Evolutionary conservation across 2,329 filamentous ascomycete genomes (phyloP).

Genomic region (Amauroascus niger): DNA sequence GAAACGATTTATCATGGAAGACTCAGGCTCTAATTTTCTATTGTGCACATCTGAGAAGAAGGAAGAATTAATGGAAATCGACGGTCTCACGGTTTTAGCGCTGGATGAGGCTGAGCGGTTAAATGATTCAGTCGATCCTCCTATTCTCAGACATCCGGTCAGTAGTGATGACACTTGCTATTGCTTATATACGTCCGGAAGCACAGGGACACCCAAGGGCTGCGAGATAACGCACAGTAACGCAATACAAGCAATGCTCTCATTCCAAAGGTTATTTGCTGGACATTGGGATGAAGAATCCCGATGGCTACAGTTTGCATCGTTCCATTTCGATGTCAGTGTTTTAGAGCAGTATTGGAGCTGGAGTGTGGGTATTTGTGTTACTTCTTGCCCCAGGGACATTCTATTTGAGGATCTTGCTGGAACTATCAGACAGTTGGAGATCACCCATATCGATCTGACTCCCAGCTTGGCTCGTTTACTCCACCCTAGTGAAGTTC

Average conservation of each 20-base stretch:
- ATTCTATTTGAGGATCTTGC: slow-evolving; percentile 75
- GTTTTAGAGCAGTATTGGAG: slow-evolving; percentile 93
- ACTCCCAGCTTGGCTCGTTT: slow-evolving; percentile 79
- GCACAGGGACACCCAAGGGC: slow-evolving; percentile 76
- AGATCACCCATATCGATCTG: slow-evolving; percentile 83
- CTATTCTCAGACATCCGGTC: slow-evolving; percentile 28
- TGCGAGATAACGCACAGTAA: slow-evolving; percentile 85
- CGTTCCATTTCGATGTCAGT: slow-evolving; percentile 89
- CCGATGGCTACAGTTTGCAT: slow-evolving; percentile 85
- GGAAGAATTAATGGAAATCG: slow-evolving; percentile 29
- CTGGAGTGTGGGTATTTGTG: slow-evolving; percentile 79
- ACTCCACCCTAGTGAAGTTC: slow-evolving; percentile 68
- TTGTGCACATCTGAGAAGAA: slow-evolving; percentile 47
- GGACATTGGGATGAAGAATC: slow-evolving; percentile 64
- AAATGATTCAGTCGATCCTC: slow-evolving; percentile 26
- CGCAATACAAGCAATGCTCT: slow-evolving; percentile 76
- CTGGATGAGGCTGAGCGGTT: slow-evolving; percentile 37
- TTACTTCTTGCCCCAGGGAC: slow-evolving; percentile 73
- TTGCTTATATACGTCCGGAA: slow-evolving; percentile 79
- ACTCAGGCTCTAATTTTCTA: slow-evolving; percentile 58
- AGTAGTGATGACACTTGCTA: slow-evolving; percentile 57
- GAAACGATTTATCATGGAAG: slow-evolving; percentile 67
- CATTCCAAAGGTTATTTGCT: slow-evolving; percentile 69
- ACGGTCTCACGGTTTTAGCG: slow-evolving; percentile 36
- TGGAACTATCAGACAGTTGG: slow-evolving; percentile 57